These are phyloP conservation scores for Paramecium bursaria DNA, from an alignment of 73 alveolate genomes.

Conservation along the genomic window DNA sequence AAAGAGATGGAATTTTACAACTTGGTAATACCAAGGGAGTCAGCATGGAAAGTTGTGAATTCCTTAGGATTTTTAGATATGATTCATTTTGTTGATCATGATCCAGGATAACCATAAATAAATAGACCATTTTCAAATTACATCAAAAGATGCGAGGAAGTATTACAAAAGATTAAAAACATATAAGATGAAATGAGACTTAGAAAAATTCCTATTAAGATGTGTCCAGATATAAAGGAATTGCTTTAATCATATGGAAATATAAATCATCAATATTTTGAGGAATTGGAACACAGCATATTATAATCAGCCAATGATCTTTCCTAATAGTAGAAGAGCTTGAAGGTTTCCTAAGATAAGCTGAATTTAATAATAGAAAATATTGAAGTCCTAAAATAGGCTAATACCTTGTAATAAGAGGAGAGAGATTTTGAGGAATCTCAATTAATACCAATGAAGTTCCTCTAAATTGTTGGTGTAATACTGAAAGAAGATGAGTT, in stretches of 20 bases:
- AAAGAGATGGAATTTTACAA: constrained; percentile 94
- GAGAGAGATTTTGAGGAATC: constrained; percentile 38
- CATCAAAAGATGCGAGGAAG: constrained; percentile 86
- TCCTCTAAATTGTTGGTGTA: constrained; percentile 83
- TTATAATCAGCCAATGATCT: constrained; percentile 23
- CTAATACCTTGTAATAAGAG: constrained; percentile 26
- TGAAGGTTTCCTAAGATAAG: constrained; percentile 5
- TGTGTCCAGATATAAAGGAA: constrained; percentile 62
- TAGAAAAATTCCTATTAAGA: constrained; percentile 70
- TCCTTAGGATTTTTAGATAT: constrained; percentile 80
- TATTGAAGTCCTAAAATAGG: constrained; percentile 22
- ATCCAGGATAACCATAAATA: constrained; percentile 77
- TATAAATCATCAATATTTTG: constrained; percentile 22
- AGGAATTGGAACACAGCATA: constrained; percentile 8
- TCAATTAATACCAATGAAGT: constrained; percentile 4
- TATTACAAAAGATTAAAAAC: constrained; percentile 70
- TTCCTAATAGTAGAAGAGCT: not conserved
- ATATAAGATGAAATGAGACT: constrained; percentile 72
- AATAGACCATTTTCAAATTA: constrained; percentile 81
- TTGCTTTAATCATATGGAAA: constrained; percentile 9
- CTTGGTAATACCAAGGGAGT: constrained; percentile 92
- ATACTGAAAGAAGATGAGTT: constrained; percentile 82
- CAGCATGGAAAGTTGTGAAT: constrained; percentile 89
- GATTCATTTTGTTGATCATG: constrained; percentile 88
- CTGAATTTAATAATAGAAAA: constrained; percentile 30